Evolutionary conservation across 495 filamentous ascomycete species (phyloP).

Genomic region (Chaetomidium leptoderma): DNA sequence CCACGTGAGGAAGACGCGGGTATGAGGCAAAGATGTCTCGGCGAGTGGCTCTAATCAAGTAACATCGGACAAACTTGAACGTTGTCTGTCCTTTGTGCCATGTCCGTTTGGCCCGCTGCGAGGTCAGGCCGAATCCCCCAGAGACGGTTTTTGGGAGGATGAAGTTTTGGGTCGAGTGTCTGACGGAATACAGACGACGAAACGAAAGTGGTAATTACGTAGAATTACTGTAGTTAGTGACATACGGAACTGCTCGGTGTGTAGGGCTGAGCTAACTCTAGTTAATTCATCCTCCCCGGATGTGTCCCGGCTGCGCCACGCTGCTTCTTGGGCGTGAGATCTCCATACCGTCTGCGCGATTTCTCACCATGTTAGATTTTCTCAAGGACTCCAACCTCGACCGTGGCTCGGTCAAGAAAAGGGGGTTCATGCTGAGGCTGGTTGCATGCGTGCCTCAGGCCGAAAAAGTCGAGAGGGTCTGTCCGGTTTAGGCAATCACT

Average conservation of each 20-base stretch:
- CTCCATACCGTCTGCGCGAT: too few species aligned
- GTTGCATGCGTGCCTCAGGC: not conserved
- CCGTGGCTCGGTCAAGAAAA: not conserved
- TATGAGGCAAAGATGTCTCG: not conserved
- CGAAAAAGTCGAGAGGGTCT: not conserved
- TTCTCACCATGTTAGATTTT: not conserved
- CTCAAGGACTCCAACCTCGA: not conserved
- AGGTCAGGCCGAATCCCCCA: too few species aligned
- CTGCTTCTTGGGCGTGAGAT: not conserved
- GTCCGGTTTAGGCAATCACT: slow-evolving; percentile 28
- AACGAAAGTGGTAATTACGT: too few species aligned
- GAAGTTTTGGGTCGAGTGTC: too few species aligned
- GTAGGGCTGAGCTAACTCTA: slow-evolving; percentile 1
- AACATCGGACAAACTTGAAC: too few species aligned
- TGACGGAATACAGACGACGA: too few species aligned
- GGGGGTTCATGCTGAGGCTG: not conserved
- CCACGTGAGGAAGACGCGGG: not conserved
- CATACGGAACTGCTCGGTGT: not conserved
- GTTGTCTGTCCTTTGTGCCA: too few species aligned
- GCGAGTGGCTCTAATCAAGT: too few species aligned
- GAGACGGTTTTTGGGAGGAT: too few species aligned
- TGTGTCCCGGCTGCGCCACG: not conserved
- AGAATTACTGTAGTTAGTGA: not conserved
- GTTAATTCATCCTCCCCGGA: not conserved
- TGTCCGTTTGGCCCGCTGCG: too few species aligned